A percentile compares a stretch with the other conserved stretches of the same genome.
phyloP scores from a whole-genome alignment of 768 basidiomycete genomes.

The Mycena epipterygia region DNA sequence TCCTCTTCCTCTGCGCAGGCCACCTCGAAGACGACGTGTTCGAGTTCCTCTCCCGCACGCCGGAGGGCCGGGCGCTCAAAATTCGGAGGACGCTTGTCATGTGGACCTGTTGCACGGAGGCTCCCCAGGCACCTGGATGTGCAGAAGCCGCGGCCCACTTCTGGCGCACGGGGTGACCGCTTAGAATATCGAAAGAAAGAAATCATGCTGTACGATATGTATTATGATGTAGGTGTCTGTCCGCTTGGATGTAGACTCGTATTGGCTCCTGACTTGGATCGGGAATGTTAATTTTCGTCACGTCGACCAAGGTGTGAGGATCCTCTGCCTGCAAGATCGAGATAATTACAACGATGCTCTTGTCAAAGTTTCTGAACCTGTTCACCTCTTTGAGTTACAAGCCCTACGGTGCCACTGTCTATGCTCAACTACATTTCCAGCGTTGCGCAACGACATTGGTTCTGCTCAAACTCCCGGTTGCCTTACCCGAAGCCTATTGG shows the following conservation, averaged over 20 bases:
- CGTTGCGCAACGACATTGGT: too few relatives aligned
- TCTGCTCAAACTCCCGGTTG: too few relatives aligned
- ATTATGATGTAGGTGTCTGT: background rate
- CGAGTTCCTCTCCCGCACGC: slow-evolving; percentile 56
- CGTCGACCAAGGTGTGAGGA: too few relatives aligned
- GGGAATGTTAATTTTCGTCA: too few relatives aligned
- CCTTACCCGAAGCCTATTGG: too few relatives aligned
- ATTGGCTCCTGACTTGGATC: too few relatives aligned
- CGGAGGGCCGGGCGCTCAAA: slow-evolving; percentile 48
- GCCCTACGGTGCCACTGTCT: too few relatives aligned
- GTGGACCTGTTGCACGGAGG: slow-evolving; percentile 65
- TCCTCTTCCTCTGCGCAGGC: slow-evolving; percentile 44
- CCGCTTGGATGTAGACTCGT: background rate
- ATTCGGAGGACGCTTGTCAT: slow-evolving; percentile 53
- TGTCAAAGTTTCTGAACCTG: too few relatives aligned
- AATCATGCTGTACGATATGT: background rate
- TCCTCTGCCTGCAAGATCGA: too few relatives aligned
- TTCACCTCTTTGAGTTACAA: too few relatives aligned
- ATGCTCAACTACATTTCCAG: too few relatives aligned
- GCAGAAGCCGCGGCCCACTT: slow-evolving; percentile 37
- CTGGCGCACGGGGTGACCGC: background rate
- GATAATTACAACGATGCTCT: too few relatives aligned
- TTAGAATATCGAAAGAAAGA: background rate
- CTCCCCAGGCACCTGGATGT: slow-evolving; percentile 55
- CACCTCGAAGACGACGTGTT: slow-evolving; percentile 54